Evolutionary conservation across 1,284 basidiomycete genomes (phyloP).

Genomic region (Rhizopogon hawkerae): DNA sequence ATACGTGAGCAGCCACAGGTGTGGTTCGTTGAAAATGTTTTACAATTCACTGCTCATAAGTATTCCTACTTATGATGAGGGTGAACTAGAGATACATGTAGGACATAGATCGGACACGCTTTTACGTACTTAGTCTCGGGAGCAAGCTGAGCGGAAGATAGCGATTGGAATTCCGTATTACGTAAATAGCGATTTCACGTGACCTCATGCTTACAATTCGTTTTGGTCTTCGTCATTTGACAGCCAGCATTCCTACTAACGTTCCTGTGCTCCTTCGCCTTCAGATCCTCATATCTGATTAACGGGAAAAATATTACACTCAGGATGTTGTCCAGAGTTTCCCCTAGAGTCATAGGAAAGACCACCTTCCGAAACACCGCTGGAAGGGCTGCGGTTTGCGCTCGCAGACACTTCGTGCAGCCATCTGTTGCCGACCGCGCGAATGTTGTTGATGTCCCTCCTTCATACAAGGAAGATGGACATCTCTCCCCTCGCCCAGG

Average conservation of each 20-base stretch:
- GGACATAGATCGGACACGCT: too few relatives aligned
- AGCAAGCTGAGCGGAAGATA: too few relatives aligned
- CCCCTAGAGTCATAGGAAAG: conserved; percentile 10
- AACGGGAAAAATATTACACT: neutral
- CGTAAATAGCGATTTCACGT: neutral
- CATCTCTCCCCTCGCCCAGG: conserved; percentile 68
- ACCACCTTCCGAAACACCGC: conserved; percentile 13
- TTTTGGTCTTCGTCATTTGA: conserved; percentile 2
- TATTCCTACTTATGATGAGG: too few relatives aligned
- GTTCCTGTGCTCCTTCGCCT: conserved; percentile 9
- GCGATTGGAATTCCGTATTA: too few relatives aligned
- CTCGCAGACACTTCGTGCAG: conserved; percentile 52
- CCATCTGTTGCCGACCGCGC: conserved; percentile 70
- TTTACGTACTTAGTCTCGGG: too few relatives aligned
- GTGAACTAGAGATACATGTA: too few relatives aligned
- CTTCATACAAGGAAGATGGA: conserved; percentile 60
- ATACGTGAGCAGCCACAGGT: too few relatives aligned
- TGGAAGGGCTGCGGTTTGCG: conserved; percentile 15
- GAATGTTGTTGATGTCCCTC: conserved; percentile 69
- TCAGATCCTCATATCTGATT: conserved; percentile 4
- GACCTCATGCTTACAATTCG: neutral
- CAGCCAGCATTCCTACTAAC: conserved; percentile 4
- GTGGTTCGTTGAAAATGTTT: too few relatives aligned
- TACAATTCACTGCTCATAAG: too few relatives aligned
- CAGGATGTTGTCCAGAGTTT: conserved; percentile 29